A percentile compares a stretch with the other conserved stretches of the same genome.
These are phyloP conservation scores for Speleostelium caveatum DNA, from an alignment of 78 protist genomes.

Conservation along the genomic window DNA sequence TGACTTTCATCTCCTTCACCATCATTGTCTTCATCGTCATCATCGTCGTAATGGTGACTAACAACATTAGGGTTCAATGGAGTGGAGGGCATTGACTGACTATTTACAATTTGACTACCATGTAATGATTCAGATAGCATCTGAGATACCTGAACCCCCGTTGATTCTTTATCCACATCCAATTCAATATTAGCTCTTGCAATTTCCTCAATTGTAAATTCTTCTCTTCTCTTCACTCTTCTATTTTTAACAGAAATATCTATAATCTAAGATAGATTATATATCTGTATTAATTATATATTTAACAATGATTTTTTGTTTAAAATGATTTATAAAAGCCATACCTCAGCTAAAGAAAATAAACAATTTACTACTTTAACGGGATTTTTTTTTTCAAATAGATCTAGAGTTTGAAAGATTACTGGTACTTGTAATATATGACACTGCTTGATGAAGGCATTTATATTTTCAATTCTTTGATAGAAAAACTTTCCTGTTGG, in stretches of 20 bases:
- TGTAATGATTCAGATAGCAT: neutral
- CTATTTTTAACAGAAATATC: constrained; percentile 9
- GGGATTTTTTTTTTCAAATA: constrained; percentile 61
- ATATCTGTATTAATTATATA: too few relatives aligned
- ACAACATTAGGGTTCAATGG: neutral
- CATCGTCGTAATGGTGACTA: neutral
- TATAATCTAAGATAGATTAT: too few relatives aligned
- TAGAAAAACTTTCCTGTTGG: constrained; percentile 14
- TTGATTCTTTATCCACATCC: constrained; percentile 27
- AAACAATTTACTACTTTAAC: constrained; percentile 47
- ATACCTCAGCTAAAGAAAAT: constrained; percentile 12
- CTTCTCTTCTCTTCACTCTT: constrained; percentile 32
- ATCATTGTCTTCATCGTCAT: too few relatives aligned
- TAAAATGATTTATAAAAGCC: neutral
- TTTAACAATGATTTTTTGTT: neutral
- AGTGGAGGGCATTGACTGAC: neutral
- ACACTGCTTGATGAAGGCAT: constrained; percentile 40
- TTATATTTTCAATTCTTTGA: constrained; percentile 50
- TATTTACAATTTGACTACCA: neutral
- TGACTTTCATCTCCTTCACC: neutral
- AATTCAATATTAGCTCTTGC: constrained; percentile 44
- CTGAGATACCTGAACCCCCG: constrained; percentile 19
- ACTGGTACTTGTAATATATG: constrained; percentile 31
- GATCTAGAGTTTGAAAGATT: constrained; percentile 61
- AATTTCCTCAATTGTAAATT: constrained; percentile 45